Evolutionary conservation across 2,329 filamentous ascomycete genomes (phyloP), one percentile per base, ranked within the genome.

Genomic region (Penicillium sp.): DNA sequence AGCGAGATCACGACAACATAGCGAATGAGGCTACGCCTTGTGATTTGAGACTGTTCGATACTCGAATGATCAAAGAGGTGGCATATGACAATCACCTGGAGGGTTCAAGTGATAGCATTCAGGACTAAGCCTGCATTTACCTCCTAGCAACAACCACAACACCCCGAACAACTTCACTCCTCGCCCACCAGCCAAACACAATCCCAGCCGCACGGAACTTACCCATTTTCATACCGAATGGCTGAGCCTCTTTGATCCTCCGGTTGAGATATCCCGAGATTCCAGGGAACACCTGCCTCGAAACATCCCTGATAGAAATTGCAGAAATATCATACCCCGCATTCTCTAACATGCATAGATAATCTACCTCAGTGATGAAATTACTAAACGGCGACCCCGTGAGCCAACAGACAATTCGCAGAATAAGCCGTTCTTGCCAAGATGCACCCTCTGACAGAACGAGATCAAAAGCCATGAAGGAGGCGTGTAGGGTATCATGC

Each of bases 401-500:
- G 15, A 80, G 57, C 21, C 75, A 61, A 3, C 79, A 79, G 2
- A 83, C 54, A 0, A 76, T 13, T 1, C 74, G 67, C 2, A 81
- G 67, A 4, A 72, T 45, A 6, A 77, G 45, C 0, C 51, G 66
- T 24, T 76, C 60, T 29, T 59, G 56, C 21, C 60, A 42, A 0
- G 60, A 58, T 0, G 58, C 56, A 4, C 59, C 53, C 15, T 69
- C 63, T 0, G 63, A 55, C n/a, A 72, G 68, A 2, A 83, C 60
- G 1, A 84, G 70, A 52, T 85, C 82, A 53, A 83, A 84, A 0
- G 77, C 80, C 76, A 83, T 81, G 47, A 81, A 65, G 0, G 78
- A 76, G 1, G 81, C 80, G 3, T 71, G 59, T 0, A 84, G 69
- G 0, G 65, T 65, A 3, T 57, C 62, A 4, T 70, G 65, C 1